Evolutionary conservation across 345 rosid species (phyloP).

Genomic region (Capsella bursapastoris): DNA sequence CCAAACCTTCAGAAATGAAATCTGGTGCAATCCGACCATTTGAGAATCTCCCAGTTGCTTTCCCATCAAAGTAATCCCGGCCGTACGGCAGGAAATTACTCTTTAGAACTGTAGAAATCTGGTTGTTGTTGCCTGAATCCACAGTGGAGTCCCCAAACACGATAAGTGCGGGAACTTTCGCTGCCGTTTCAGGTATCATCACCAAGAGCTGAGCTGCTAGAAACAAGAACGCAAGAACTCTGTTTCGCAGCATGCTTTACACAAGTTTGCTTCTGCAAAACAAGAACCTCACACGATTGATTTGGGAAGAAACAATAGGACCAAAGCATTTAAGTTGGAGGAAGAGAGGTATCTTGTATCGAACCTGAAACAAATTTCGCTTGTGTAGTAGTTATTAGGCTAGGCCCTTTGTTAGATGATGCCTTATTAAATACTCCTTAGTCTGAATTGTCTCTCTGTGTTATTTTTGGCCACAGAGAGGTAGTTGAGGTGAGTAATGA

Average conservation of each 20-base stretch:
- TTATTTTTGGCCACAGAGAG: constrained; percentile 18
- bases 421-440: constrained; percentile 34
- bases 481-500: constrained; percentile 43
- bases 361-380: constrained; percentile 4
- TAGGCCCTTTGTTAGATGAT: constrained; percentile 28
- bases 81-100: constrained; percentile 86
- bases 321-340: constrained; percentile 20
- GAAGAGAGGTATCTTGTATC: constrained; percentile 20
- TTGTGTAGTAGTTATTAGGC: constrained; percentile 32
- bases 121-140: constrained; percentile 87
- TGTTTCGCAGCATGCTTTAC: constrained; percentile 46
- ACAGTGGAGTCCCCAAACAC: constrained; percentile 83
- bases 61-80: constrained; percentile 62
- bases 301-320: constrained; percentile 3
- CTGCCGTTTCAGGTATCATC: constrained; percentile 42
- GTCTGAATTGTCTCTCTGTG: not conserved
- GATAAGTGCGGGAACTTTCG: constrained; percentile 64
- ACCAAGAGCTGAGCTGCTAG: constrained; percentile 43
- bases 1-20: constrained; percentile 77
- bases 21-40: constrained; percentile 76
- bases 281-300: not conserved
- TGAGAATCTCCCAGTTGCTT: constrained; percentile 78
- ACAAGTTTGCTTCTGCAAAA: constrained; percentile 33
- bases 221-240: constrained; percentile 33
- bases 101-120: constrained; percentile 62